Evolutionary conservation across 2,329 filamentous ascomycete genomes (phyloP), one percentile per base, ranked within the genome.

Genomic region (Exophiala viscosa): DNA sequence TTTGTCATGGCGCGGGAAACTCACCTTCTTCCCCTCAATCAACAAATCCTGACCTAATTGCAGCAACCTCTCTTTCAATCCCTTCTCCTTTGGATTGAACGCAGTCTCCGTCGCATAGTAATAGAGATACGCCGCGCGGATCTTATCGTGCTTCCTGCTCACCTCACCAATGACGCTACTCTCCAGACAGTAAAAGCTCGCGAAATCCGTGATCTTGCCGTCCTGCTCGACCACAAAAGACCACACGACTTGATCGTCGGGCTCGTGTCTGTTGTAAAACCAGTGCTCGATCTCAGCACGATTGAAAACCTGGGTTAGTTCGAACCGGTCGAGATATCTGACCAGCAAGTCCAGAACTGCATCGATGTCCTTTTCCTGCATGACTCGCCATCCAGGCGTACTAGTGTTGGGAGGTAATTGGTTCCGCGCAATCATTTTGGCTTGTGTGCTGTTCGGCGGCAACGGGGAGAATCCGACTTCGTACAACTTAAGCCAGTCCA

Each of bases 401-500:
- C 80, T 74, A 1, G 90, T 91, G 51, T 78, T 73, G 7, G 86
- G 83, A 4, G 93, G 90, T 15, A 99, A 76, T 51, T 86, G 83
- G 71, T 93, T 97, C 71, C 89, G 92, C 57, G 86, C 82, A 49
- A 95, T 81, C 76, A 97, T 92, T 65, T 88, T 86, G 61, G 85
- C 78, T 59, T 89, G 90, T 64, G 92, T 96, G 71, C 89, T 95
- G 56, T 85, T 85, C 10, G 81, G 69, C 0, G 93, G 93, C 38
- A 96, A 78, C 40, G 89, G 90, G 59, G 90, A 95, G 77, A 99
- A 99, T 50, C 90, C 91, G 42, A 92, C 87, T 64, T 96, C 91
- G 69, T 93, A 90, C 10, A 99, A 81, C 76, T 99, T 97, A 70
- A 90, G 80, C 93, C 93, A 99, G 73, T 99, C 87, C 51, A 99